phyloP scores from a whole-genome alignment of 2,329 filamentous ascomycete species.

The Fusarium virguliforme region DNA sequence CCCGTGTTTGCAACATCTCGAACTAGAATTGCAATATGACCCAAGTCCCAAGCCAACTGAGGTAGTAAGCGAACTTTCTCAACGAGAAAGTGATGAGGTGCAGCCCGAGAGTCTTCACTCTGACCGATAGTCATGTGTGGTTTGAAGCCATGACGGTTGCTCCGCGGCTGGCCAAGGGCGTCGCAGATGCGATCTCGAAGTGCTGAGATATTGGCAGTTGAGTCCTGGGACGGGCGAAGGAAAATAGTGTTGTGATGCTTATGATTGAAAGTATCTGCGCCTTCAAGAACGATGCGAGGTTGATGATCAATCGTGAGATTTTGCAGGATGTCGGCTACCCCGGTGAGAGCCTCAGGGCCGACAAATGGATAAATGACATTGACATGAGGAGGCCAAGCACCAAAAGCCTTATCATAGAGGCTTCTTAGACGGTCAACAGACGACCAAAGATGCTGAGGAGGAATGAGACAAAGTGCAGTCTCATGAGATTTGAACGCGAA shows the following conservation, averaged over 20 bases:
- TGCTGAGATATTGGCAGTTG: slow-evolving; percentile 47
- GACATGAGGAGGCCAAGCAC: slow-evolving; percentile 77
- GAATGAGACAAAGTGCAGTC: slow-evolving; percentile 74
- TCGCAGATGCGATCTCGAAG: slow-evolving; percentile 58
- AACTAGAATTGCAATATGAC: slow-evolving; percentile 68
- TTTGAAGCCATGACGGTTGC: slow-evolving; percentile 51
- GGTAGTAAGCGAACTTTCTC: slow-evolving; percentile 68
- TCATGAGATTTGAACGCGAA: slow-evolving; percentile 62
- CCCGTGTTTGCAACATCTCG: slow-evolving; percentile 59
- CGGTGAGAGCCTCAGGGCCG: slow-evolving; percentile 61
- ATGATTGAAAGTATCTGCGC: slow-evolving; percentile 65
- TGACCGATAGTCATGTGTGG: slow-evolving; percentile 75
- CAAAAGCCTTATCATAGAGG: slow-evolving; percentile 74
- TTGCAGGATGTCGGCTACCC: slow-evolving; percentile 57
- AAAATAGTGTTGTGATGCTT: slow-evolving; percentile 68
- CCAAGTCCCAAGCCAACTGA: slow-evolving; percentile 64
- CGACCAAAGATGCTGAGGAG: slow-evolving; percentile 64
- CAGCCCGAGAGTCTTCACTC: slow-evolving; percentile 62
- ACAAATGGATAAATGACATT: slow-evolving; percentile 80
- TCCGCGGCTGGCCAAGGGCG: slow-evolving; percentile 54
- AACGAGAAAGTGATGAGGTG: slow-evolving; percentile 66
- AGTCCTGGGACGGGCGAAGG: slow-evolving; percentile 51
- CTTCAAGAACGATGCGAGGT: slow-evolving; percentile 56
- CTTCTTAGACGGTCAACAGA: slow-evolving; percentile 69
- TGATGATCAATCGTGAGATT: slow-evolving; percentile 30